A percentile compares a stretch with the other conserved stretches of the same genome.
phyloP scores from a whole-genome alignment of 169 alveolate species.

The Cryptosporidium felis region DNA sequence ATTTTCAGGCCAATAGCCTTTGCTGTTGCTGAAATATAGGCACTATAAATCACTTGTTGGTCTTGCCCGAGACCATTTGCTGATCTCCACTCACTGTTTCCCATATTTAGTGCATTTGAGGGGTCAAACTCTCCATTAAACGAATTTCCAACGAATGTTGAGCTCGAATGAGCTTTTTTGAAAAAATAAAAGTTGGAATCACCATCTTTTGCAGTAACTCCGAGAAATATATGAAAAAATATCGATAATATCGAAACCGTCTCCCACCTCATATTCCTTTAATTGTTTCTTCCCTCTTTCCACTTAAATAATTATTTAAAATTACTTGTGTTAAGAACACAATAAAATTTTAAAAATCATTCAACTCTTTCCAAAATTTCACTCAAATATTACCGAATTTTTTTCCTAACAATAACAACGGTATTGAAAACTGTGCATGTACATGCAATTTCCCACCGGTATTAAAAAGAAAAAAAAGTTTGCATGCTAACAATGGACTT shows the following conservation, averaged over 20 bases:
- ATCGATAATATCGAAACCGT: not conserved
- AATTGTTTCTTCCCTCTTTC: not conserved
- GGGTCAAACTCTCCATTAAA: conserved; percentile 65
- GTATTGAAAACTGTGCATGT: conserved; percentile 64
- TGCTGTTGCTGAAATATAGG: conserved; percentile 65
- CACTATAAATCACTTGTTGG: conserved; percentile 50
- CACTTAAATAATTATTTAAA: conserved; percentile 14
- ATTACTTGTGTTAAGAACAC: conserved; percentile 45
- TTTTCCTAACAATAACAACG: conserved; percentile 2
- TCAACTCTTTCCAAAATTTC: not conserved
- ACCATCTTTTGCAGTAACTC: conserved; percentile 23
- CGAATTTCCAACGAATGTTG: conserved; percentile 40
- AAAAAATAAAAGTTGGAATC: conserved; percentile 63
- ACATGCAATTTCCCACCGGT: conserved; percentile 43
- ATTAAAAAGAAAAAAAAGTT: not conserved
- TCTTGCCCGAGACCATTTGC: conserved; percentile 28
- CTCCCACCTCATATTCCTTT: conserved; percentile 53
- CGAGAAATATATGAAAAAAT: not conserved
- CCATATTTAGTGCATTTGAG: conserved; percentile 52
- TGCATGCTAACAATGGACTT: not conserved
- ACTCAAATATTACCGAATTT: not conserved
- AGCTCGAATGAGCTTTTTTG: conserved; percentile 29
- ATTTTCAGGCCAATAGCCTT: conserved; percentile 57
- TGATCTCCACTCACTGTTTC: conserved; percentile 67
- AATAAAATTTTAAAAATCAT: conserved; percentile 49